Evolutionary conservation across 768 basidiomycete species (phyloP).

Genomic region (Trametopsis cervina): DNA sequence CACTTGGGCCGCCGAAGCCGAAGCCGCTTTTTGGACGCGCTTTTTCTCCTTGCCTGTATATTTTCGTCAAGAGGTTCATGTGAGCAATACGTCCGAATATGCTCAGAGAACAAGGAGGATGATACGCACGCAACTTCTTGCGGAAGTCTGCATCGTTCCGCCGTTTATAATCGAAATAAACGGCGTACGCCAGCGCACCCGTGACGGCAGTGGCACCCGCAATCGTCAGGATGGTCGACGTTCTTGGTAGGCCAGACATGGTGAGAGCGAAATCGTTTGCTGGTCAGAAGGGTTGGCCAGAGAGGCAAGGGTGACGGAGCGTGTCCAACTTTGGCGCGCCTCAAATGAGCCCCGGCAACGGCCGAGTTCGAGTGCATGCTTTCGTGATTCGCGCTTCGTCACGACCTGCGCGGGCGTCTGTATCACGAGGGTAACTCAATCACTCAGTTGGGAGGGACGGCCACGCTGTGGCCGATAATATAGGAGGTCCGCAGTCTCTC

Average conservation of each 20-base stretch:
- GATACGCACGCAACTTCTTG: constrained; percentile 71
- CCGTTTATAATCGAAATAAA: constrained; percentile 93
- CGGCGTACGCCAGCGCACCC: constrained; percentile 67
- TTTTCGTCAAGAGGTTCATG: no score
- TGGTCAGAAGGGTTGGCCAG: neutral
- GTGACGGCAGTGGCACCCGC: constrained; percentile 42
- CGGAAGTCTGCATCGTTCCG: constrained; percentile 85
- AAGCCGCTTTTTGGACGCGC: constrained; percentile 65
- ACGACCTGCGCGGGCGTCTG: no score
- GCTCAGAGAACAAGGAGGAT: neutral
- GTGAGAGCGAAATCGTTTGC: constrained; percentile 16
- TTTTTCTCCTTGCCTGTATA: constrained; percentile 87
- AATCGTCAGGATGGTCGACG: constrained; percentile 34
- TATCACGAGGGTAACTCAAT: no score
- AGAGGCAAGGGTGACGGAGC: neutral
- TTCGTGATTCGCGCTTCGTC: no score
- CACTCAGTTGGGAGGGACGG: no score
- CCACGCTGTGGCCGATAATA: no score
- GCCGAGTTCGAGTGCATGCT: no score
- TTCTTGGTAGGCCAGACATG: constrained; percentile 19
- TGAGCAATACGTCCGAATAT: constrained; percentile 1
- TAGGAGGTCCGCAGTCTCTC: neutral
- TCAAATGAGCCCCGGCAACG: neutral
- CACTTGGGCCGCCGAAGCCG: constrained; percentile 32
- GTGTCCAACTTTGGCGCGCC: neutral